These are phyloP conservation scores for Recurvomyces mirabilis DNA, from an alignment of 495 filamentous ascomycete genomes.

Conservation along the genomic window DNA sequence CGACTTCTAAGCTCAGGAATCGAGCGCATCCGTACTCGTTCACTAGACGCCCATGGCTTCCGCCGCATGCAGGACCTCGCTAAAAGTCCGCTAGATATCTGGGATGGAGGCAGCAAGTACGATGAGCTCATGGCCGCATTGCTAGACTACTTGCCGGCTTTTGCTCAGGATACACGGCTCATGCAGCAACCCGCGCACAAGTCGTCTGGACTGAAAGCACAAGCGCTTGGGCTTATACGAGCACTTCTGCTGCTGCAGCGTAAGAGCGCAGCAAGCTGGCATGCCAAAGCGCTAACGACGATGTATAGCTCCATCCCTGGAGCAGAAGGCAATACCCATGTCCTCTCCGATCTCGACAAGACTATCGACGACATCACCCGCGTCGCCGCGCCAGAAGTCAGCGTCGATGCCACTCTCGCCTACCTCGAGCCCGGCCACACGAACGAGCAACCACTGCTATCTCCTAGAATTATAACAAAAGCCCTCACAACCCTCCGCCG, in stretches of 20 bases:
- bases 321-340: slow-evolving; percentile 44
- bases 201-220: slow-evolving; percentile 65
- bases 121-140: slow-evolving; percentile 61
- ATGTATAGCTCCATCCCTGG: slow-evolving; percentile 46
- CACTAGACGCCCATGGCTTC: slow-evolving; percentile 78
- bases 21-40: slow-evolving; percentile 53
- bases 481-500: slow-evolving; percentile 17
- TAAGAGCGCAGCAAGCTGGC: slow-evolving; percentile 51
- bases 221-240: slow-evolving; percentile 70
- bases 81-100: slow-evolving; percentile 54
- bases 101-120: slow-evolving; percentile 47
- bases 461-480: too few species aligned
- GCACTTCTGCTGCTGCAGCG: slow-evolving; percentile 59
- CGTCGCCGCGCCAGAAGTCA: slow-evolving; percentile 35
- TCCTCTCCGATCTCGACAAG: slow-evolving; percentile 47
- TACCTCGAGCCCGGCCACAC: slow-evolving; percentile 22
- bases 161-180: slow-evolving; percentile 28
- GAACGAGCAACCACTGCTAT: slow-evolving; percentile 4
- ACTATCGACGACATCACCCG: slow-evolving; percentile 44
- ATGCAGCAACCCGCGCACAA: slow-evolving; percentile 33
- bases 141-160: slow-evolving; percentile 53
- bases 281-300: slow-evolving; percentile 52
- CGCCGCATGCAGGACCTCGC: slow-evolving; percentile 76
- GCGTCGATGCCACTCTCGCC: slow-evolving; percentile 43
- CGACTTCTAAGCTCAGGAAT: slow-evolving; percentile 67